Base-by-base conservation (phyloP, 352 stramenopile genomes). In the Pythium insidiosum region DNA sequence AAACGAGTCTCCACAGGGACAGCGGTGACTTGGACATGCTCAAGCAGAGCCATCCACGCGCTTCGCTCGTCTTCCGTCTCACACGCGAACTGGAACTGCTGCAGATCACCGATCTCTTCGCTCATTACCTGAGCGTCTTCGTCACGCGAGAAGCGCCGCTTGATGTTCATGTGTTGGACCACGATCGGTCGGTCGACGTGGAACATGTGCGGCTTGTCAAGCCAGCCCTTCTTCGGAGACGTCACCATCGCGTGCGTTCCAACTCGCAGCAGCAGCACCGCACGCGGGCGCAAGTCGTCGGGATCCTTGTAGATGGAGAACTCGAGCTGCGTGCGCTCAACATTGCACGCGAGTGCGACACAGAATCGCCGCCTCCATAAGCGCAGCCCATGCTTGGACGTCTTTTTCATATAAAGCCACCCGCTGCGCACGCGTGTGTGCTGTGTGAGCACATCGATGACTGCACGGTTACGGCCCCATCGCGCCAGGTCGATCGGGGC, bases 361-460 rank as follows among this genome's bases (percentile, higher is more conserved):
- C 60, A 75, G 68, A 69, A 88, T 25, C 76, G 69, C 3, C 56
- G 66, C 48, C 73, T 83, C 75, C 75, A 91, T 26, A 84, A 40
- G 15, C 49, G 59, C 13, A 31, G 56, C 51, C 38, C 39, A 13
- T 23, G 6, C 11, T 30, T 35, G 29, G 29, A 26, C 11, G 9
- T 66, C 2, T 47, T 52, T 35, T 71, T 70, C 1, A 86, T 39
- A 37, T 66, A 55, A 16, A 88, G 52, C 72, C 69, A 87, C 4
- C 70, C 76, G 37, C 65, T 76, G 44, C 84, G 61, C 12, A 88
- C 23, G 12, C 60, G 38, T 22, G 77, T 28, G 6, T 69, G 50
- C 10, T 63, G 58, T n/a, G 68, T 84, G n/a, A 88, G 56, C 24
- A 64, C 54, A 33, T 53, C 55, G 3, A 50, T 46, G 2, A 69